phyloP scores from a whole-genome alignment of 352 stramenopile genomes.

The Phytophthora hybrid region DNA sequence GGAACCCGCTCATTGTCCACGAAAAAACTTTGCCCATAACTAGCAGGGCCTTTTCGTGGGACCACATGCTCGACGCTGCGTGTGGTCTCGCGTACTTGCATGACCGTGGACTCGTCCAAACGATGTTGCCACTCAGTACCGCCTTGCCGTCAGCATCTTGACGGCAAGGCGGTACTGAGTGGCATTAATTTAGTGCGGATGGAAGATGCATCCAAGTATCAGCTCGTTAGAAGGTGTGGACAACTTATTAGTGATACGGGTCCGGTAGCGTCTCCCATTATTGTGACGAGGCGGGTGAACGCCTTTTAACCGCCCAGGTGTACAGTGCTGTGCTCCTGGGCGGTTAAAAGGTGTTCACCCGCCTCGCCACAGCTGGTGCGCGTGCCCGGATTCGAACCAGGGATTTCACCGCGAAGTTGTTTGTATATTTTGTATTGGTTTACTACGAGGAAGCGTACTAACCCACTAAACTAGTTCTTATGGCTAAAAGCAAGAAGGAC shows the following conservation, averaged over 20 bases:
- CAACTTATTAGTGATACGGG: neutral
- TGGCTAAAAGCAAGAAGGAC: too few relatives aligned
- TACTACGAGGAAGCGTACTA: too few relatives aligned
- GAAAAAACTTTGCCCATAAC: neutral
- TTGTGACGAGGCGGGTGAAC: too few relatives aligned
- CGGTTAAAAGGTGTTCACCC: too few relatives aligned
- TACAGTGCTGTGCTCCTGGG: too few relatives aligned
- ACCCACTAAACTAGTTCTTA: too few relatives aligned
- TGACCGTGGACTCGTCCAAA: neutral
- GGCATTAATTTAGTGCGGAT: neutral
- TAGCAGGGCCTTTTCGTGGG: neutral
- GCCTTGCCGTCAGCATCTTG: neutral
- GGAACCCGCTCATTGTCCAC: slow-evolving; percentile 1
- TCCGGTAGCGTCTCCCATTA: neutral
- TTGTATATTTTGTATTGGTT: too few relatives aligned
- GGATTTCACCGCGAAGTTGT: too few relatives aligned
- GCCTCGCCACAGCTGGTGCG: too few relatives aligned
- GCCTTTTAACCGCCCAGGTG: too few relatives aligned
- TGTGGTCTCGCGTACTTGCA: slow-evolving; percentile 5
- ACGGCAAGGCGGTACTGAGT: neutral
- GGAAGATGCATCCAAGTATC: neutral
- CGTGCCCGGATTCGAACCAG: too few relatives aligned
- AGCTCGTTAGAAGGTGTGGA: neutral
- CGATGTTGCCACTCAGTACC: neutral
- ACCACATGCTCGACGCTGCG: too few relatives aligned